Conservation (phyloP, 768 basidiomycete species). For the Crassisporium funariophilum region DNA sequence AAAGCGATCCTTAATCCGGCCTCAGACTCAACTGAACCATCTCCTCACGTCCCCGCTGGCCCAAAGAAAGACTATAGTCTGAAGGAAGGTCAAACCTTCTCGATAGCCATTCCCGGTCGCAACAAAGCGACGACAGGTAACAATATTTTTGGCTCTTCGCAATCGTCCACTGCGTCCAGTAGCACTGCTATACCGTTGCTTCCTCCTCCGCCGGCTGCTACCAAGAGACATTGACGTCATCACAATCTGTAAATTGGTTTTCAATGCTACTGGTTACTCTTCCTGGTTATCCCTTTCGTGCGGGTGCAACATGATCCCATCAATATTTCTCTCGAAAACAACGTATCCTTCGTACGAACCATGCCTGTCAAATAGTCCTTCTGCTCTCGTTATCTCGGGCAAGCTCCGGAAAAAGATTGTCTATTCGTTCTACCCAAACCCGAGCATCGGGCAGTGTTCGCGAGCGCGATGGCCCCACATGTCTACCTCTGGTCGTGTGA, state of each 20-base stretch:
- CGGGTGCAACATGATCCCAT: too few relatives aligned
- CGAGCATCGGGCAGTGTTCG: too few relatives aligned
- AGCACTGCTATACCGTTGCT: slow-evolving; percentile 64
- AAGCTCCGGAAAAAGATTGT: slow-evolving; percentile 13
- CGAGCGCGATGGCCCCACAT: too few relatives aligned
- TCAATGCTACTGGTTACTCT: not conserved
- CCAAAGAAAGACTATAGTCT: slow-evolving; percentile 93
- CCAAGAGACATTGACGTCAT: slow-evolving; percentile 40
- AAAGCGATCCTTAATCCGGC: slow-evolving; percentile 63
- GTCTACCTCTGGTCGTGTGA: too few relatives aligned
- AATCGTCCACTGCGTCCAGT: slow-evolving; percentile 20
- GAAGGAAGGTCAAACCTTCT: slow-evolving; percentile 94
- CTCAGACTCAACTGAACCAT: slow-evolving; percentile 44
- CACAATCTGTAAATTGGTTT: not conserved
- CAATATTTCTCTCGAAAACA: too few relatives aligned
- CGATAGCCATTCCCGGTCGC: slow-evolving; percentile 88
- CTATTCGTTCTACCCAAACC: too few relatives aligned
- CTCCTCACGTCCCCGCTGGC: slow-evolving; percentile 72
- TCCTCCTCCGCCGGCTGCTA: slow-evolving; percentile 80
- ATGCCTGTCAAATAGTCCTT: not conserved
- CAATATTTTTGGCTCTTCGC: slow-evolving; percentile 38
- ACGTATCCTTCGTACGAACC: not conserved
- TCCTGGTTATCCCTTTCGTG: too few relatives aligned
- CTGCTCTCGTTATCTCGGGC: slow-evolving; percentile 11
- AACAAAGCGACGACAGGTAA: slow-evolving; percentile 38